Evolutionary conservation across 345 rosid genomes (phyloP), one percentile per base, ranked within the genome.

Genomic region (Brassica carinata): DNA sequence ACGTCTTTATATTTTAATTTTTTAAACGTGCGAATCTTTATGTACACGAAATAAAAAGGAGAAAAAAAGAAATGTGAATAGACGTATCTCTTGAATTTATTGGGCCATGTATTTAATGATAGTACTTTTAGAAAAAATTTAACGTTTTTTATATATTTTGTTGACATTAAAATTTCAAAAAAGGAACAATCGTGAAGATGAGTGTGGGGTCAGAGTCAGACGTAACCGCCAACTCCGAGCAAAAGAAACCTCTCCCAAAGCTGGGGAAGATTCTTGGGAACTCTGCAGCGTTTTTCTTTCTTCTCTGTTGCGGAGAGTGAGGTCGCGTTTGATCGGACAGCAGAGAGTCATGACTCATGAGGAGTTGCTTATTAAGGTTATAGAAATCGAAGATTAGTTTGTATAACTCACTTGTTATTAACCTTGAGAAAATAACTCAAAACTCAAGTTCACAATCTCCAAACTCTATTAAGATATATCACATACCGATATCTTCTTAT

Each of bases 271-370:
- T 89, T 72, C 82, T 93, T 38, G 95, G 94, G 67, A 76, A 85
- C 62, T 89, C 93, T 5, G 98, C 92, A 7, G 94, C 91, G 66
- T 94, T 94, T 79, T 77, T 91, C 23, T 19, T 0, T 23, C 53
- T 94, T 89, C 76, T 64, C 92, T 61, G 89, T 87, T 14, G 98
- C 98, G 2, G 98, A 91, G 88, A 92, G 90, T 29, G 98, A 92
- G 86, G 43, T 88, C 71, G 87, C 88, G 3, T 84, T 92, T 78
- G 89, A 86, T 75, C 75, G 99, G 87, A 91, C 80, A 79, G 93
- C 99, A 0, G 99, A 94, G 88, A 88, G 87, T 13, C 82, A 78
- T 9, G 88, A 88, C 85, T 13, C 82, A 78, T 9, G 98, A 91
- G 82, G 88, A 86, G 71, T 79, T 95, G 85, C 90, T 93, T 58